Base-by-base conservation (phyloP, 176 grass and related monocot species). In the Phoenix roebelenii region DNA sequence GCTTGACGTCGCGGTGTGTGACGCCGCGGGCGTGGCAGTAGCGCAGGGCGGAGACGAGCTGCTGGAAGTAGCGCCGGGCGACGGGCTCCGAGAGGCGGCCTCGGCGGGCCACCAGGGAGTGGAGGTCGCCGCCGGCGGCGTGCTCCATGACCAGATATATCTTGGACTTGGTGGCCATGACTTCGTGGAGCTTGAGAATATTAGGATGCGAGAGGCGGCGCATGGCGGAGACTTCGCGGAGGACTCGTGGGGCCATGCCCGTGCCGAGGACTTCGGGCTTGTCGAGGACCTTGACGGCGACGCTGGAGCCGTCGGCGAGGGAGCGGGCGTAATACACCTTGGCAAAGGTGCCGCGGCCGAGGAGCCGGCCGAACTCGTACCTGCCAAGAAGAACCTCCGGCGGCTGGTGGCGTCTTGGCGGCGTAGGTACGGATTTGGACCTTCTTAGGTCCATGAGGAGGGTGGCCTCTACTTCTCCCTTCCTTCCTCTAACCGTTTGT, bases 81-180 rank as follows among this genome's bases (percentile, higher is more conserved):
- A 56, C 67, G 35, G 52, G 60, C 71, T 95, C 86, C 0, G 77
- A 29, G 3, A 86, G 54, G 15, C 76, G 63, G 9, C 89, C 72
- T 16, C 63, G 60, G 5, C 82, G 70, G 32, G 71, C 76, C 32
- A 95, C 23, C 14, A 49, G 32, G 49, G 79, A 71, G 15, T 78
- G 67, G 7, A 90, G 74, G 67, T 95, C 86, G 1, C 80, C 86
- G 20, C 77, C 71, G 0, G 77, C 55, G 0, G 86, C 90, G n/a
- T 83, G 83, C 65, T 95, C 83, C 83, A 87, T 84, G 64, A 95
- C 80, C 30, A 95, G 80, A 59, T 74, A 95, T 60, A 95, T 78
- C 23, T 64, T 65, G 17, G 86, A 69, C 23, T 77, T 69, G 1
- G 86, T 90, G 23, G 83, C 90, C 32, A 87, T 76, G 18, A 95